These are phyloP conservation scores for Botryosphaeria dothidea DNA, from an alignment of 2,329 filamentous ascomycete genomes.

Conservation along the genomic window DNA sequence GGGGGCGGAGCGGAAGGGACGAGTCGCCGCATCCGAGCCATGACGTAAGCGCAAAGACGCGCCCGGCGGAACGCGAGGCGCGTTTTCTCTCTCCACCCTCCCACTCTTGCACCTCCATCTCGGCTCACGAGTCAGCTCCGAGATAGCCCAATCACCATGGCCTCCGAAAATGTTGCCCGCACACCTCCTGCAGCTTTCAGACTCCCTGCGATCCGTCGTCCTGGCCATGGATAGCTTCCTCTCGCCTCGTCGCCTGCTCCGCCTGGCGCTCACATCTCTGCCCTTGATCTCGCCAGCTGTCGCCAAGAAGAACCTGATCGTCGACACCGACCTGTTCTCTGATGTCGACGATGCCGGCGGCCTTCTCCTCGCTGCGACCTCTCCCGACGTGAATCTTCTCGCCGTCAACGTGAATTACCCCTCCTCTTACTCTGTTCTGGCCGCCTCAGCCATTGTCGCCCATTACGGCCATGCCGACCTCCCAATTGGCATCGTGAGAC, in stretches of 20 bases:
- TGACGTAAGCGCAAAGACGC: too few relatives aligned
- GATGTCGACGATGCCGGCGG: conserved; percentile 49
- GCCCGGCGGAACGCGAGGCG: too few relatives aligned
- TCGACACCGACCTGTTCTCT: conserved; percentile 51
- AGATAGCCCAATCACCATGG: neutral
- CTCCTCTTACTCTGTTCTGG: conserved; percentile 45
- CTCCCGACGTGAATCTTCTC: conserved; percentile 39
- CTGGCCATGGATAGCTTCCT: neutral
- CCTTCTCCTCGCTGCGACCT: conserved; percentile 45
- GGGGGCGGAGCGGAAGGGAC: too few relatives aligned
- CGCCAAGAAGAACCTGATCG: conserved; percentile 41
- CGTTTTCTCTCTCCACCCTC: neutral
- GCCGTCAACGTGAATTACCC: conserved; percentile 46
- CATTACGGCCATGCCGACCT: conserved; percentile 41
- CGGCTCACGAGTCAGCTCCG: neutral
- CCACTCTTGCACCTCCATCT: neutral
- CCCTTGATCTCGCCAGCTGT: neutral
- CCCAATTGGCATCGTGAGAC: conserved; percentile 43
- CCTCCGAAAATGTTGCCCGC: neutral
- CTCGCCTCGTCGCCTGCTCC: neutral
- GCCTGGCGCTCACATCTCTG: neutral
- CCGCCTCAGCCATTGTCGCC: conserved; percentile 38
- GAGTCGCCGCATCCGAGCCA: too few relatives aligned
- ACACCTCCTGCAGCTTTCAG: neutral
- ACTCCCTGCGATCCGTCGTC: neutral